Conservation (phyloP, 1,284 basidiomycete species). For the Cryptococcus depauperatus region DNA sequence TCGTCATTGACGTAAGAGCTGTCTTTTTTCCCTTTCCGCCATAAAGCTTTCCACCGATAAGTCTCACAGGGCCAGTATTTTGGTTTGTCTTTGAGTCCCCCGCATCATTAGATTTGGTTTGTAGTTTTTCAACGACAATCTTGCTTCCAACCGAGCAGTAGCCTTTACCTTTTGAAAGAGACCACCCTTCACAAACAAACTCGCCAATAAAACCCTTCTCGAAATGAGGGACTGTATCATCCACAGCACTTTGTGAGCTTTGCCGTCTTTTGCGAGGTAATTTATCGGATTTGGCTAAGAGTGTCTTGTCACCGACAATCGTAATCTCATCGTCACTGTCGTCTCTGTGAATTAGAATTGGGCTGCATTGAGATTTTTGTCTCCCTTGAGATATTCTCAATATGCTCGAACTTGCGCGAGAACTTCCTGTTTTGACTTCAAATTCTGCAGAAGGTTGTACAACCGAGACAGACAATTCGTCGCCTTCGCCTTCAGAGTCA, state of each 20-base stretch:
- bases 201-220: constrained; percentile 41
- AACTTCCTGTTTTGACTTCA: too few relatives aligned
- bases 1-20: constrained; percentile 38
- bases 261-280: constrained; percentile 15
- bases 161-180: constrained; percentile 44
- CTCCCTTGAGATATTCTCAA: too few relatives aligned
- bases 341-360: too few relatives aligned
- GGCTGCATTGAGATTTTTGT: too few relatives aligned
- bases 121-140: constrained; percentile 39
- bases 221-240: constrained; percentile 26
- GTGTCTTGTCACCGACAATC: constrained; percentile 8
- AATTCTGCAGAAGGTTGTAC: too few relatives aligned
- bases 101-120: constrained; percentile 17
- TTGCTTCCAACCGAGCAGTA: constrained; percentile 42
- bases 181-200: constrained; percentile 45
- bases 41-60: constrained; percentile 40
- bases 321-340: constrained; percentile 13
- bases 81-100: not conserved
- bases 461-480: constrained; percentile 3
- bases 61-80: constrained; percentile 32
- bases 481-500: constrained; percentile 29
- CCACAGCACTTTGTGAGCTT: too few relatives aligned
- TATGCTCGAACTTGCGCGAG: too few relatives aligned
- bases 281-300: constrained; percentile 5
- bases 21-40: constrained; percentile 29